These are phyloP conservation scores for Candida ipomoeae DNA, from an alignment of 805 yeast species.

Conservation along the genomic window DNA sequence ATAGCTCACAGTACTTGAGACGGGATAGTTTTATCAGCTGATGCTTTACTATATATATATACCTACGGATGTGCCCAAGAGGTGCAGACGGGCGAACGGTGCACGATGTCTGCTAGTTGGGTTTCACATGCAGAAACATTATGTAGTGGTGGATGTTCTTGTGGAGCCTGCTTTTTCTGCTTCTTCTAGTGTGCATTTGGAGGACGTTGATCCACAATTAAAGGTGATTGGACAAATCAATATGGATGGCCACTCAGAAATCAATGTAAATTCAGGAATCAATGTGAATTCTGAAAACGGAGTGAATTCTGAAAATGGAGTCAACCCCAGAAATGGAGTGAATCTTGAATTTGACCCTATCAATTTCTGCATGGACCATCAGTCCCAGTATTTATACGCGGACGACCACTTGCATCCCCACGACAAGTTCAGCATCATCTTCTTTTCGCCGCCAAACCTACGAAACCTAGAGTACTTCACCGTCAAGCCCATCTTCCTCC, in stretches of 20 bases:
- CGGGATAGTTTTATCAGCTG: conserved; percentile 34
- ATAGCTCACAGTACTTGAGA: conserved; percentile 40
- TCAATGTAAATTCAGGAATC: too few species aligned
- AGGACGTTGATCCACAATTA: conserved; percentile 2
- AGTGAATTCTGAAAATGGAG: neutral
- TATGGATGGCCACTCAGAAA: neutral
- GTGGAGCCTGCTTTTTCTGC: neutral
- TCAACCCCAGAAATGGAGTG: too few species aligned
- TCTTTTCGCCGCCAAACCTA: conserved; percentile 71
- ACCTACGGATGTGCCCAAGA: conserved; percentile 28
- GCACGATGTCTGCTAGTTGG: conserved; percentile 20
- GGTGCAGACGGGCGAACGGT: conserved; percentile 1
- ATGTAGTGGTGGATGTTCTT: conserved; percentile 18
- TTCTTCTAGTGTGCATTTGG: neutral
- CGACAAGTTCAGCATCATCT: conserved; percentile 16
- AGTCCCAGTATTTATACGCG: conserved; percentile 6
- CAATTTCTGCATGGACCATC: conserved; percentile 4
- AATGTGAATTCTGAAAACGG: neutral
- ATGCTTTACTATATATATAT: conserved; percentile 31
- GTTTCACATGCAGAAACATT: conserved; percentile 20
- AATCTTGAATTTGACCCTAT: neutral
- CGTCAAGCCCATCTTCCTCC: conserved; percentile 64
- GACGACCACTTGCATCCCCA: conserved; percentile 4
- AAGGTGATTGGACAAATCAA: conserved; percentile 7
- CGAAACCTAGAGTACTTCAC: conserved; percentile 74